phyloP scores from a whole-genome alignment of 164 flowering plant genomes.

The Echeveria elegans region DNA sequence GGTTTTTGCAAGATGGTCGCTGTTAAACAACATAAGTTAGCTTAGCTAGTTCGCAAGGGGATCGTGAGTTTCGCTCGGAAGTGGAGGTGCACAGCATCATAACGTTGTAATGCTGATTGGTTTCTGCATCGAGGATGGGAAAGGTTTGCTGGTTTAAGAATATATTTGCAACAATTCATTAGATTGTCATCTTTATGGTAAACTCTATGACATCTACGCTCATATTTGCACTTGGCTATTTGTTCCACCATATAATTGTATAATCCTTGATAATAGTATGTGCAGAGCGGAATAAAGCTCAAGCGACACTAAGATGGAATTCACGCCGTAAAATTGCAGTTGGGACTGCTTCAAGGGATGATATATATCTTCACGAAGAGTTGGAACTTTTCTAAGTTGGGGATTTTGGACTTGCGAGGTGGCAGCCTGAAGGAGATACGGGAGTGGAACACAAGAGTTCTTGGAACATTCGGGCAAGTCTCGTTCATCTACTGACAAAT shows the following conservation, averaged over 20 bases:
- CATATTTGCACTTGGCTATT: neutral
- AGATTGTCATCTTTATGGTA: conserved; percentile 92
- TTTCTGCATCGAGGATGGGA: conserved; percentile 71
- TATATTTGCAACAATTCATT: conserved; percentile 90
- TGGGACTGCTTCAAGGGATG: conserved; percentile 94
- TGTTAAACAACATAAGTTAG: conserved; percentile 83
- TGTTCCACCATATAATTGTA: neutral
- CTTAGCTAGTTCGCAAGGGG: conserved; percentile 94
- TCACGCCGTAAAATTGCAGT: conserved; percentile 86
- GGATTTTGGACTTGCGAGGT: conserved; percentile 92
- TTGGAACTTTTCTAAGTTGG: conserved; percentile 48
- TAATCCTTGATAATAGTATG: neutral
- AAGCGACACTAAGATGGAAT: conserved; percentile 51
- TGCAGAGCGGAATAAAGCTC: conserved; percentile 47
- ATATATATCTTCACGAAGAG: conserved; percentile 73
- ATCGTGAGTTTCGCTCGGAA: conserved; percentile 84
- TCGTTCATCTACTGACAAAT: neutral
- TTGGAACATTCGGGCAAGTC: conserved; percentile 89
- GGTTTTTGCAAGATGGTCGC: conserved; percentile 77
- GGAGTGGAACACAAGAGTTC: conserved; percentile 76
- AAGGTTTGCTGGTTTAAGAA: conserved; percentile 85
- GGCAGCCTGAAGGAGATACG: conserved; percentile 85
- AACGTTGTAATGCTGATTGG: conserved; percentile 95
- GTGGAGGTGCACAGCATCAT: conserved; percentile 97
- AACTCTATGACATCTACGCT: conserved; percentile 3